Conservation (phyloP, 352 stramenopile genomes). For the Phytopythium cucurbitacearum region DNA sequence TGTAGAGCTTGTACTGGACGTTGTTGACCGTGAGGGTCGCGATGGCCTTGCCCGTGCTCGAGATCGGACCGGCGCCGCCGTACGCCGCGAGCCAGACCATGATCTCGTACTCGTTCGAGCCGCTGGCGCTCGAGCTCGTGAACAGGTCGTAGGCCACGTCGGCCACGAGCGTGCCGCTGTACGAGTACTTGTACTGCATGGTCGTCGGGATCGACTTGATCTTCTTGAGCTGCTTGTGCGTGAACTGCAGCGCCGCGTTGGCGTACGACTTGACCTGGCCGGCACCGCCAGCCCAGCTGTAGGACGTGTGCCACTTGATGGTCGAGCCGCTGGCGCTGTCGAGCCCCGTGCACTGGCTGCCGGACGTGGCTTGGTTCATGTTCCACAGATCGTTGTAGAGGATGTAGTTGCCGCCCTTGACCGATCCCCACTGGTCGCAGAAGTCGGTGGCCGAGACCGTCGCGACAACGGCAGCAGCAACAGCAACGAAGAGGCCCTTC, state of each 20-base stretch:
- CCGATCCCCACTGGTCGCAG: conserved; percentile 23
- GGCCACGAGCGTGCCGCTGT: conserved; percentile 27
- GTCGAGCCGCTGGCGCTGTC: conserved; percentile 14
- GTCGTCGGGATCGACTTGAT: conserved; percentile 30
- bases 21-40: conserved; percentile 15
- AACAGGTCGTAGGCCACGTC: conserved; percentile 38
- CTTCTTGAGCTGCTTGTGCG: conserved; percentile 17
- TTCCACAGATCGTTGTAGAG: conserved; percentile 47
- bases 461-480: too few species aligned
- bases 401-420: conserved; percentile 25
- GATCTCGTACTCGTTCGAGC: conserved; percentile 25
- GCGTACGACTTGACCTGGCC: conserved; percentile 42
- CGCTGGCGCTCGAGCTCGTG: conserved; percentile 12
- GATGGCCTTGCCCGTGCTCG: conserved; percentile 16
- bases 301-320: conserved; percentile 30
- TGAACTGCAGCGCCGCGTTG: conserved; percentile 31
- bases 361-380: conserved; percentile 18
- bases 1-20: conserved; percentile 22
- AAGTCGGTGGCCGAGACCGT: too few species aligned
- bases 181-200: conserved; percentile 32
- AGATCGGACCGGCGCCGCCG: conserved; percentile 20
- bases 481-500: too few species aligned
- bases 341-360: conserved; percentile 30
- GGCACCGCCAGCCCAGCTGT: conserved; percentile 25
- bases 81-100: conserved; percentile 35